These are phyloP conservation scores for Pyrus betulifolia DNA, from an alignment of 306 rosid species.

Conservation along the genomic window DNA sequence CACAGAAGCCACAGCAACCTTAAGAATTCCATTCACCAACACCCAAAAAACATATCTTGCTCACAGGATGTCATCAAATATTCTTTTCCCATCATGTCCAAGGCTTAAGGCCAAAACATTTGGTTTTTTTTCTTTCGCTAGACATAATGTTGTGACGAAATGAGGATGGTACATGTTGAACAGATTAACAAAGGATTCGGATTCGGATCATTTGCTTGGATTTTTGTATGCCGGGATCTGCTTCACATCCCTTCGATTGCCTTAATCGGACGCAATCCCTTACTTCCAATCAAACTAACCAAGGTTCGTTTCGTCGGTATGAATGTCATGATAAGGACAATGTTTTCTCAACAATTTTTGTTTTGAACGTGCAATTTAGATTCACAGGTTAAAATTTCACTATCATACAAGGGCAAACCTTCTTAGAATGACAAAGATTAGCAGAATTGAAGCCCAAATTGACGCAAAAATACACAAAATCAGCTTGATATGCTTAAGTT, in stretches of 20 bases:
- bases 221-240: background rate
- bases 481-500: slow-evolving; percentile 1
- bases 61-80: background rate
- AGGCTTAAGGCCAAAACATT: background rate
- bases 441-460: background rate
- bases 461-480: background rate
- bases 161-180: background rate
- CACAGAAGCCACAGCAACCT: slow-evolving; percentile 2
- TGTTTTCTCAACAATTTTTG: background rate
- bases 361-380: background rate
- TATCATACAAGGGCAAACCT: background rate
- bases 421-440: background rate
- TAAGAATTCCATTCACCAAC: background rate
- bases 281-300: background rate
- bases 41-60: background rate
- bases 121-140: background rate
- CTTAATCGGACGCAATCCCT: background rate
- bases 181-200: background rate
- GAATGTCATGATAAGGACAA: background rate
- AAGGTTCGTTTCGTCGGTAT: background rate
- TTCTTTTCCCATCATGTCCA: background rate
- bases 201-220: background rate
- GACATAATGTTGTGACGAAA: background rate
- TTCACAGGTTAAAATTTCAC: background rate
- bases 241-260: background rate